These are phyloP conservation scores for Penicillium sumatraense DNA, from an alignment of 2,329 filamentous ascomycete species.

Conservation along the genomic window DNA sequence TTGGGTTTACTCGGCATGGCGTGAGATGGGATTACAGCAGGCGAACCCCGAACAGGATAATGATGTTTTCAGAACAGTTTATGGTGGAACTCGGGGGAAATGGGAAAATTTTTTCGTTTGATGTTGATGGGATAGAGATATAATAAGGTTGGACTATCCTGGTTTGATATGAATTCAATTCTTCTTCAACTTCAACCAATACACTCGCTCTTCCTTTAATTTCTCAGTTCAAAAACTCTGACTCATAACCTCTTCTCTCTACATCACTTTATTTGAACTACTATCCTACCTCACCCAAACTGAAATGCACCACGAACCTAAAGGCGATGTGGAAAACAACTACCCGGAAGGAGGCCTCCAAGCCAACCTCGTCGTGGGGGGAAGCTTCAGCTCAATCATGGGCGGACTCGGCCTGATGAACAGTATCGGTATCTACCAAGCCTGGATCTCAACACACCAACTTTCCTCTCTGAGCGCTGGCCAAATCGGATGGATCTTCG, in stretches of 20 bases:
- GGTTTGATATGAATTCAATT: background rate
- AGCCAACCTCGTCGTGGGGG: constrained; percentile 51
- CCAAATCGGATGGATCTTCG: constrained; percentile 48
- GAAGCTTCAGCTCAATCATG: constrained; percentile 47
- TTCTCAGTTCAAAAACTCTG: too few species aligned
- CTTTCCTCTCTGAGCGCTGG: constrained; percentile 36
- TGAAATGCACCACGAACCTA: constrained; percentile 20
- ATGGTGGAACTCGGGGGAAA: background rate
- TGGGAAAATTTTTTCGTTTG: background rate
- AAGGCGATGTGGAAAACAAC: constrained; percentile 8
- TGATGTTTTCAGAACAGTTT: background rate
- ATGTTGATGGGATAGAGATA: background rate
- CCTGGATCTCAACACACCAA: constrained; percentile 44
- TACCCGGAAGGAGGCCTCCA: constrained; percentile 48
- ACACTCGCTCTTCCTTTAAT: background rate
- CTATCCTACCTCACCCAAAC: background rate
- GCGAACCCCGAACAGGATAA: background rate
- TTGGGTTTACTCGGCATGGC: background rate
- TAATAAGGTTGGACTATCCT: background rate
- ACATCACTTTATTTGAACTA: background rate
- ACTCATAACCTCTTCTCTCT: background rate
- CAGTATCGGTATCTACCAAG: constrained; percentile 44
- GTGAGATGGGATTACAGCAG: background rate
- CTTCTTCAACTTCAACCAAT: background rate
- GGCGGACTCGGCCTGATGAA: constrained; percentile 48